phyloP scores from a whole-genome alignment of 2,329 filamentous ascomycete species.

The Diplodia corticola region DNA sequence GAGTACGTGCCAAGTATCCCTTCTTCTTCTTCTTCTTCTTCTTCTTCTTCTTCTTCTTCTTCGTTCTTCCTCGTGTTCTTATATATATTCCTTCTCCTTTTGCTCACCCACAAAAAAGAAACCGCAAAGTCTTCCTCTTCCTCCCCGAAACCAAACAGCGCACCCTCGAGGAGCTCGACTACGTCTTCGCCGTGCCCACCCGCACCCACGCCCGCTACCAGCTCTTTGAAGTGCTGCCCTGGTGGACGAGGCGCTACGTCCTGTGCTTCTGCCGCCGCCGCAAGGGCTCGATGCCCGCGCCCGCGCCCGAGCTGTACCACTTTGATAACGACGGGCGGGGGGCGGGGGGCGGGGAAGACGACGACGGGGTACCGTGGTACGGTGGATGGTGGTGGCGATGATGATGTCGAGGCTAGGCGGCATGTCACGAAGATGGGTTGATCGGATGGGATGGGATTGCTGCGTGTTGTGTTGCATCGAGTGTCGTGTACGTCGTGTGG shows the following conservation, averaged over 20 bases:
- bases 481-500: no score
- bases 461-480: no score
- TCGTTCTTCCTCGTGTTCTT: no score
- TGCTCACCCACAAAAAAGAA: no score
- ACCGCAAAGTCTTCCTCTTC: slow-evolving; percentile 62
- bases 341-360: background rate
- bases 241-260: slow-evolving; percentile 49
- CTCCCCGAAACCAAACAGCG: slow-evolving; percentile 51
- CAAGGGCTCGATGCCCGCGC: slow-evolving; percentile 36
- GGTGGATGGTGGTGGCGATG: background rate
- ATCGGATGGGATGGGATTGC: no score
- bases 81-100: no score
- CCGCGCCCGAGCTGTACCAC: slow-evolving; percentile 40
- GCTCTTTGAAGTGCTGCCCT: slow-evolving; percentile 44
- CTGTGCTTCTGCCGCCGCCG: no score
- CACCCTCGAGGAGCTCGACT: slow-evolving; percentile 53
- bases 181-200: slow-evolving; percentile 51
- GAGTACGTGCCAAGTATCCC: slow-evolving; percentile 41
- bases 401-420: no score
- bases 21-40: slow-evolving; percentile 43
- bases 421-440: no score
- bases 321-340: slow-evolving; percentile 30
- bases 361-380: background rate
- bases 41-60: slow-evolving; percentile 37
- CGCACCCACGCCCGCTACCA: slow-evolving; percentile 45